These are phyloP conservation scores for Beauveria sp. DNA, from an alignment of 2,329 filamentous ascomycete species.

Conservation along the genomic window DNA sequence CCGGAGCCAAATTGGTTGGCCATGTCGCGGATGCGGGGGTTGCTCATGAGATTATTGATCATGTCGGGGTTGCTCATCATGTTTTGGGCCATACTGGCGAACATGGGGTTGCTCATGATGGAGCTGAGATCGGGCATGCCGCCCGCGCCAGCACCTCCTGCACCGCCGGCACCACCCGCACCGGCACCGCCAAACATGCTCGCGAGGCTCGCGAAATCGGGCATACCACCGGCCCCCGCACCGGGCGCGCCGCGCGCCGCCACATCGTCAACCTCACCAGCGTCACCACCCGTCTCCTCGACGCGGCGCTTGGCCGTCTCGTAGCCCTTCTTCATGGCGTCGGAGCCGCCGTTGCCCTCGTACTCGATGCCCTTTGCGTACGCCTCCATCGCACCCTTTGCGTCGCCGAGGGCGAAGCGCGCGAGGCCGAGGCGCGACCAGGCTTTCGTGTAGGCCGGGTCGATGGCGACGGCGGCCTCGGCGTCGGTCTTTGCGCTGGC, in stretches of 20 bases:
- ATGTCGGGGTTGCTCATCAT: slow-evolving; percentile 94
- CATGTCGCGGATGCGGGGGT: slow-evolving; percentile 83
- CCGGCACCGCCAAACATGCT: slow-evolving; percentile 63
- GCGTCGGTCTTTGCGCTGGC: slow-evolving; percentile 78
- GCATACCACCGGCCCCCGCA: slow-evolving; percentile 52
- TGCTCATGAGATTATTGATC: slow-evolving; percentile 89
- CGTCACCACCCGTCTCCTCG: slow-evolving; percentile 59
- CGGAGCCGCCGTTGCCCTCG: slow-evolving; percentile 88
- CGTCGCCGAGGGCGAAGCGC: slow-evolving; percentile 83
- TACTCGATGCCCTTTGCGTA: slow-evolving; percentile 89
- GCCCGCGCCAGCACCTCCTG: slow-evolving; percentile 54
- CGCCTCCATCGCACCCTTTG: slow-evolving; percentile 86
- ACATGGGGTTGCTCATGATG: slow-evolving; percentile 98
- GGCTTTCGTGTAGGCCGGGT: slow-evolving; percentile 93
- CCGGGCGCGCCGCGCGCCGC: slow-evolving; percentile 44
- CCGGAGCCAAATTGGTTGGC: slow-evolving; percentile 68
- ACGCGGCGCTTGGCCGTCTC: slow-evolving; percentile 87
- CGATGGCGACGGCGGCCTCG: slow-evolving; percentile 78
- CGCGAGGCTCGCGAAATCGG: slow-evolving; percentile 62
- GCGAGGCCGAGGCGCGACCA: slow-evolving; percentile 93
- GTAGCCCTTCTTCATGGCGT: slow-evolving; percentile 94
- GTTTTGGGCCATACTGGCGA: slow-evolving; percentile 92
- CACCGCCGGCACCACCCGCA: slow-evolving; percentile 51
- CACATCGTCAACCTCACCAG: slow-evolving; percentile 26
- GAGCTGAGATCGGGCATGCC: slow-evolving; percentile 82